Evolutionary conservation across 1,284 basidiomycete genomes (phyloP).

Genomic region (Sporisorium sorghi): DNA sequence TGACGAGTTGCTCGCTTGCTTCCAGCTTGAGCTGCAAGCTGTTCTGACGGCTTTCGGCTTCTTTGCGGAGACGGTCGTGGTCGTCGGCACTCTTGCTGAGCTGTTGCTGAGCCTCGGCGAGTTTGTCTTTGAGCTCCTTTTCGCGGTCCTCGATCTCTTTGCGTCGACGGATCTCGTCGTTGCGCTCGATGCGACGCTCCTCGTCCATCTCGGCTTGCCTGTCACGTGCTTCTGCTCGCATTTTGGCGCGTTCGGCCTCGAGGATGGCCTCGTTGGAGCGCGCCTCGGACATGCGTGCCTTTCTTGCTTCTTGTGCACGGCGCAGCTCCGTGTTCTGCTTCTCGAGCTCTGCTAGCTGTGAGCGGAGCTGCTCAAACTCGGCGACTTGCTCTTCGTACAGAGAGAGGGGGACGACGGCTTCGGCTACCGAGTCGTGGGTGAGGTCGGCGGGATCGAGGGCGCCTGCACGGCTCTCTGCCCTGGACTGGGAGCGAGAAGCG

Average conservation of each 20-base stretch:
- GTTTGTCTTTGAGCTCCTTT: slow-evolving; percentile 38
- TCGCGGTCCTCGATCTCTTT: slow-evolving; percentile 54
- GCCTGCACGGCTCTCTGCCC: slow-evolving; percentile 44
- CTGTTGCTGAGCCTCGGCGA: slow-evolving; percentile 61
- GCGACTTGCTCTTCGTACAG: slow-evolving; percentile 67
- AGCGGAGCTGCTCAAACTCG: slow-evolving; percentile 67
- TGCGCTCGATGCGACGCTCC: slow-evolving; percentile 53
- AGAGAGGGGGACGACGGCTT: slow-evolving; percentile 58
- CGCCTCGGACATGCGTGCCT: slow-evolving; percentile 39
- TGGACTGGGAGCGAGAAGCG: slow-evolving; percentile 37
- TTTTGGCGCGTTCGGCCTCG: slow-evolving; percentile 71
- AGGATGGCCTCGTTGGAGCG: slow-evolving; percentile 45
- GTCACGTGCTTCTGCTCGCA: slow-evolving; percentile 73
- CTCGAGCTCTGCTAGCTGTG: slow-evolving; percentile 51
- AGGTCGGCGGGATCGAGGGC: slow-evolving; percentile 22
- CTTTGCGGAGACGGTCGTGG: slow-evolving; percentile 71
- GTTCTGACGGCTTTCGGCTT: slow-evolving; percentile 58
- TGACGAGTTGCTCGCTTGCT: slow-evolving; percentile 48
- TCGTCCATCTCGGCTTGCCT: slow-evolving; percentile 72
- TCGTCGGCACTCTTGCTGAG: slow-evolving; percentile 72
- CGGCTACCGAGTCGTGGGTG: slow-evolving; percentile 45
- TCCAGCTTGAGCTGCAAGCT: slow-evolving; percentile 49
- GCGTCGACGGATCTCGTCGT: slow-evolving; percentile 61
- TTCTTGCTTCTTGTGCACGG: slow-evolving; percentile 42
- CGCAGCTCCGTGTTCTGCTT: slow-evolving; percentile 47